These are phyloP conservation scores for Trichoderma afroharzianum DNA, from an alignment of 2,329 filamentous ascomycete species.

Conservation along the genomic window DNA sequence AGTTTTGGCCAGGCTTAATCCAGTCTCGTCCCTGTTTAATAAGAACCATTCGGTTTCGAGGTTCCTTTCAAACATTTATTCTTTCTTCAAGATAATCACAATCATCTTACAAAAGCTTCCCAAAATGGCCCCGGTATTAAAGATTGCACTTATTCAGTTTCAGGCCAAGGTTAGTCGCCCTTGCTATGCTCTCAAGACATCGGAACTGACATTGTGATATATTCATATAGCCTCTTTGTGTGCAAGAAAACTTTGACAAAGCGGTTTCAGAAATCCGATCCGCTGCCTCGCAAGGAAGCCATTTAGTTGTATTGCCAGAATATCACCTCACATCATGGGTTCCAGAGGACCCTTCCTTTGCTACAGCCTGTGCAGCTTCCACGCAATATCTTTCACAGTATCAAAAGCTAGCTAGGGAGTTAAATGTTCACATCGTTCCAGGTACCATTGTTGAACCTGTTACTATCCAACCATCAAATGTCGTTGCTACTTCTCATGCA, in stretches of 20 bases:
- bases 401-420: background rate
- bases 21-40: background rate
- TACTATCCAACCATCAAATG: background rate
- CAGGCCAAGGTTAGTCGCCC: background rate
- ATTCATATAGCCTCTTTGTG: background rate
- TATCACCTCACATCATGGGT: slow-evolving; percentile 5
- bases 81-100: background rate
- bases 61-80: too few species aligned
- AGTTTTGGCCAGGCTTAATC: background rate
- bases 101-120: background rate
- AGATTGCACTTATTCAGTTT: background rate
- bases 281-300: background rate
- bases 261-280: slow-evolving; percentile 2
- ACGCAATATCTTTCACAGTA: background rate
- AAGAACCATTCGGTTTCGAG: too few species aligned
- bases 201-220: background rate
- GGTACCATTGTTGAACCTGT: slow-evolving; percentile 7
- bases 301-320: slow-evolving; percentile 5
- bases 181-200: background rate
- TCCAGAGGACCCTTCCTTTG: background rate
- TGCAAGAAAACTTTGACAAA: background rate
- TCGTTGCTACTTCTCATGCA: background rate
- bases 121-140: background rate
- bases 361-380: background rate
- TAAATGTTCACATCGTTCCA: background rate